These are phyloP conservation scores for Parasarocladium wereldwijsianum DNA, from an alignment of 2,329 filamentous ascomycete species.

Conservation along the genomic window DNA sequence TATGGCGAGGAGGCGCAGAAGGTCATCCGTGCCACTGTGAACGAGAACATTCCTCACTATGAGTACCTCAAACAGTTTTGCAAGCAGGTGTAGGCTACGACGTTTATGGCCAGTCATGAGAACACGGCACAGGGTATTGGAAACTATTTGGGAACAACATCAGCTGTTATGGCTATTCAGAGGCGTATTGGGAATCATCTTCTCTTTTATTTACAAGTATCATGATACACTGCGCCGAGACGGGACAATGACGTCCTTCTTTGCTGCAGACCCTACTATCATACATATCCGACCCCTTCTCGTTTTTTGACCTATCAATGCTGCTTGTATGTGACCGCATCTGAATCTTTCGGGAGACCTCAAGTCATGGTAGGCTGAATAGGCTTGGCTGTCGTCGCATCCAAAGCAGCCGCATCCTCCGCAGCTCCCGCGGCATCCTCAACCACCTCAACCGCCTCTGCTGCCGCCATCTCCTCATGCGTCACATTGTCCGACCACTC, in stretches of 20 bases:
- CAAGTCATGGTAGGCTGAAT: not conserved
- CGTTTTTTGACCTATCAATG: too few species aligned
- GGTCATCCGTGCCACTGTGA: slow-evolving; percentile 55
- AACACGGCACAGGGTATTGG: too few species aligned
- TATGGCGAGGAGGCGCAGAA: slow-evolving; percentile 58
- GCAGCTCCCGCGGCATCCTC: slow-evolving; percentile 3
- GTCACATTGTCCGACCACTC: slow-evolving; percentile 37
- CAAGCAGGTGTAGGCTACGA: slow-evolving; percentile 36
- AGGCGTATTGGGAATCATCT: too few species aligned
- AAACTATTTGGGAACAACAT: too few species aligned
- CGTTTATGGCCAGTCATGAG: not conserved
- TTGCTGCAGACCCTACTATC: too few species aligned
- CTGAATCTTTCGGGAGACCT: too few species aligned
- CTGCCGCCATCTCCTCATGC: slow-evolving; percentile 25
- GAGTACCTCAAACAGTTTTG: slow-evolving; percentile 72
- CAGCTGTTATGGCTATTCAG: too few species aligned
- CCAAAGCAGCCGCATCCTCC: slow-evolving; percentile 6
- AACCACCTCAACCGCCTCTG: slow-evolving; percentile 7
- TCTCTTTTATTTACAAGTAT: too few species aligned
- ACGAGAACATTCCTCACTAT: slow-evolving; percentile 59
- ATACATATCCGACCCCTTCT: too few species aligned
- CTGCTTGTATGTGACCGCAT: too few species aligned
- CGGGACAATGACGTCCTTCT: too few species aligned
- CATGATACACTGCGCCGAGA: too few species aligned
- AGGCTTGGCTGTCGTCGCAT: slow-evolving; percentile 1